phyloP scores from a whole-genome alignment of 441 rosid species.

The Aleurites moluccanus region DNA sequence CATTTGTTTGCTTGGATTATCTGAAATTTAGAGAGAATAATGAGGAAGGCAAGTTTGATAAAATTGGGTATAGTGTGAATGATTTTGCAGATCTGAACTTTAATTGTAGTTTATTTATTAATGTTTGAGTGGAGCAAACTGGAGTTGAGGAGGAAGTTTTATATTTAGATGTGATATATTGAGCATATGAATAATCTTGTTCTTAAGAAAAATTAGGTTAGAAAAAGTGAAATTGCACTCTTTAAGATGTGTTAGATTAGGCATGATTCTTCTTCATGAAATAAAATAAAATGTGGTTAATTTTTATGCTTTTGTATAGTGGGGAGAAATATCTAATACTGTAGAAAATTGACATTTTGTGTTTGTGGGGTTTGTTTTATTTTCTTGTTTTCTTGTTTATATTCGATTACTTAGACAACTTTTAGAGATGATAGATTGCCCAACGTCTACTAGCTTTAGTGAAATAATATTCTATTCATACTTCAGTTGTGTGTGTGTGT shows the following conservation, averaged over 20 bases:
- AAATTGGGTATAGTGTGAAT: conserved; percentile 54
- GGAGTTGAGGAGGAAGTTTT: neutral
- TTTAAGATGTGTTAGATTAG: neutral
- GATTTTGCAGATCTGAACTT: conserved; percentile 57
- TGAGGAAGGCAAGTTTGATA: conserved; percentile 72
- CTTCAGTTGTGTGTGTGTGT: too few species aligned
- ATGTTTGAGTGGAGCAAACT: neutral
- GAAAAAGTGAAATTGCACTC: neutral
- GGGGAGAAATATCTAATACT: neutral
- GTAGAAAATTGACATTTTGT: neutral
- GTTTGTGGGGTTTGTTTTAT: neutral
- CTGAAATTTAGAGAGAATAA: conserved; percentile 59
- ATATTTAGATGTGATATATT: neutral
- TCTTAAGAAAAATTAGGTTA: neutral
- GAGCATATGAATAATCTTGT: neutral
- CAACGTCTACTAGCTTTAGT: too few species aligned
- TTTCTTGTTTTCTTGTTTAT: too few species aligned
- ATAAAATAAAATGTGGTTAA: neutral
- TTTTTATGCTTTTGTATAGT: neutral
- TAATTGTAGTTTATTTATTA: too few species aligned
- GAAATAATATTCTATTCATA: too few species aligned
- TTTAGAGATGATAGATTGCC: too few species aligned
- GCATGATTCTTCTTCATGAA: neutral
- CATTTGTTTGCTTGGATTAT: conserved; percentile 59
- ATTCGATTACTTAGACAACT: too few species aligned